Conservation (phyloP, 2,329 filamentous ascomycete genomes). For the Fusarium incarnatum region DNA sequence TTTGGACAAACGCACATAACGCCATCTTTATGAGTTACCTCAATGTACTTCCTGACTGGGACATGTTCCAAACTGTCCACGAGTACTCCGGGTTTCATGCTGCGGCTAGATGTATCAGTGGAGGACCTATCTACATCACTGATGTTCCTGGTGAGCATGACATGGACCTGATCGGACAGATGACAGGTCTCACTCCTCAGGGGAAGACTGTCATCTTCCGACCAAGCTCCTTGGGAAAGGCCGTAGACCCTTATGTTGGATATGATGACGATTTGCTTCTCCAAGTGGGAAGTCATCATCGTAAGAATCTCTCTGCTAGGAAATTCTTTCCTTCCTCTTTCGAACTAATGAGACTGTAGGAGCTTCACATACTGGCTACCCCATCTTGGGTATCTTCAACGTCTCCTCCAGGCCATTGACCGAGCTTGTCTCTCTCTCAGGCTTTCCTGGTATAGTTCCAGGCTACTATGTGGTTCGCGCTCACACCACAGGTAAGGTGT, state of each 20-base stretch:
- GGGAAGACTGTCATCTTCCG: conserved; percentile 85
- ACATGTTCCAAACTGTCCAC: conserved; percentile 75
- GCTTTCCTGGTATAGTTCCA: conserved; percentile 76
- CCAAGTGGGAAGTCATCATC: conserved; percentile 83
- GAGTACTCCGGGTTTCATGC: conserved; percentile 86
- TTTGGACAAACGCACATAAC: conserved; percentile 95
- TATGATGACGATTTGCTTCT: conserved; percentile 81
- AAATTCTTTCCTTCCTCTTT: too few species aligned
- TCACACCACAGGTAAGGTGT: conserved; percentile 74
- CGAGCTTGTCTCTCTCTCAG: conserved; percentile 76
- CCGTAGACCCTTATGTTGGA: conserved; percentile 77
- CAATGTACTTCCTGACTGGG: conserved; percentile 87
- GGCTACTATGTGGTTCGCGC: conserved; percentile 78
- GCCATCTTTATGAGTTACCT: conserved; percentile 83
- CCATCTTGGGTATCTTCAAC: conserved; percentile 89
- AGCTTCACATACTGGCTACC: conserved; percentile 72
- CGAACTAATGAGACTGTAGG: conserved; percentile 48
- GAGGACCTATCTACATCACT: conserved; percentile 94
- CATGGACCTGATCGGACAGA: conserved; percentile 78
- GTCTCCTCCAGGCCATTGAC: conserved; percentile 70
- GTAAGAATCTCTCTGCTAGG: conserved; percentile 52
- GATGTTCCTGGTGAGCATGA: conserved; percentile 88
- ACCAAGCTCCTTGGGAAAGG: conserved; percentile 79
- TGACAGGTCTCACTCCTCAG: conserved; percentile 78
- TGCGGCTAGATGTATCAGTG: conserved; percentile 87